Evolutionary conservation across 805 yeast genomes (phyloP).

Genomic region (Yarrowia sp.): DNA sequence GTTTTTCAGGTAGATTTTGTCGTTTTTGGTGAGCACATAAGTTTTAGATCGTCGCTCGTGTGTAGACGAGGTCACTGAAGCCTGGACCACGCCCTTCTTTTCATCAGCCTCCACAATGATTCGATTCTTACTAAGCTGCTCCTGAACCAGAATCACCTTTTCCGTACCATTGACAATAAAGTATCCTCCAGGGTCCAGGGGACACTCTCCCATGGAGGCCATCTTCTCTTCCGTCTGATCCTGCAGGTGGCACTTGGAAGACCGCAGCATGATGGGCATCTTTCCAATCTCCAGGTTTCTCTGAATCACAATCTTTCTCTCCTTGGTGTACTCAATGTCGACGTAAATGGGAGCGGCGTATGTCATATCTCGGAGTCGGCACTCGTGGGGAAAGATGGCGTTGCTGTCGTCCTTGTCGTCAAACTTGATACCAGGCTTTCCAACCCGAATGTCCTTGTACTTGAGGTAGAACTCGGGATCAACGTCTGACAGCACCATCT

Average conservation of each 20-base stretch:
- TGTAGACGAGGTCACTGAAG: conserved; percentile 95
- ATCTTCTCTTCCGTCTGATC: conserved; percentile 75
- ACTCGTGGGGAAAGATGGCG: conserved; percentile 73
- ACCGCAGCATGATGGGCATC: conserved; percentile 97
- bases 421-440: conserved; percentile 44
- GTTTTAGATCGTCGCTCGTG: conserved; percentile 98
- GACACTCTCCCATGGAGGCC: conserved; percentile 91
- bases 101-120: conserved; percentile 97
- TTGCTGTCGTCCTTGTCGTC: conserved; percentile 31
- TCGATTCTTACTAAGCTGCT: conserved; percentile 93
- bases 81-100: conserved; percentile 89
- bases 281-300: conserved; percentile 91
- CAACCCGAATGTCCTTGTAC: conserved; percentile 89
- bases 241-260: conserved; percentile 82
- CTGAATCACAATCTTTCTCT: conserved; percentile 84
- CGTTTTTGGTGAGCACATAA: conserved; percentile 88
- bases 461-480: conserved; percentile 95
- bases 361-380: conserved; percentile 89
- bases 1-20: conserved; percentile 84
- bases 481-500: conserved; percentile 83
- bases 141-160: conserved; percentile 93
- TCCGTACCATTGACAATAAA: conserved; percentile 97
- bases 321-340: conserved; percentile 96
- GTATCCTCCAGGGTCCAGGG: conserved; percentile 98
- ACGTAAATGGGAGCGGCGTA: conserved; percentile 94